Evolutionary conservation across 768 basidiomycete species (phyloP).

Genomic region (Lactarius quietus): DNA sequence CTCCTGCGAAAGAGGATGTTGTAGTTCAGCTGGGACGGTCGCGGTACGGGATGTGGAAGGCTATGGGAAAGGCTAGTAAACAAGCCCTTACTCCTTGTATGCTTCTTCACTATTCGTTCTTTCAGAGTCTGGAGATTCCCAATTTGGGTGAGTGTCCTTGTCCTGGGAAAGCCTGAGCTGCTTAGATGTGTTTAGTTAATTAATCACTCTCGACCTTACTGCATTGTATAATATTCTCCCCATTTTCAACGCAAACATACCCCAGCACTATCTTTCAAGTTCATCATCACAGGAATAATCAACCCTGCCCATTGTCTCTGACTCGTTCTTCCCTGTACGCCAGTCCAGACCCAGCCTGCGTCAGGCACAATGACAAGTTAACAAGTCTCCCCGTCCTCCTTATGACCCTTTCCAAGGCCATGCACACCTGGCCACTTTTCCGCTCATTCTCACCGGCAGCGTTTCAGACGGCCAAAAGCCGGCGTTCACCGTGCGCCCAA

Average conservation of each 20-base stretch:
- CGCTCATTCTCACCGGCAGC: slow-evolving; percentile 58
- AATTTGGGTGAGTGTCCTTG: slow-evolving; percentile 61
- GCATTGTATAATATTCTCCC: slow-evolving; percentile 60
- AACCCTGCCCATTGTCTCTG: slow-evolving; percentile 36
- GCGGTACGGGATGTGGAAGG: slow-evolving; percentile 83
- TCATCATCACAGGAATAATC: slow-evolving; percentile 39
- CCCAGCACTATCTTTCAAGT: slow-evolving; percentile 49
- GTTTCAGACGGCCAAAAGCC: slow-evolving; percentile 43
- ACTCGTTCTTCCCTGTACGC: slow-evolving; percentile 38
- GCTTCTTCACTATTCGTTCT: not conserved
- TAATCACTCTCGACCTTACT: slow-evolving; percentile 73
- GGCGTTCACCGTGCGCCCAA: slow-evolving; percentile 65
- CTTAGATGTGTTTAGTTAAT: slow-evolving; percentile 47
- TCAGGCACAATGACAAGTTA: slow-evolving; percentile 55
- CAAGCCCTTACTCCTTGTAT: not conserved
- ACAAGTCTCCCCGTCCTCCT: slow-evolving; percentile 82
- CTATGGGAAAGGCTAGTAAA: slow-evolving; percentile 69
- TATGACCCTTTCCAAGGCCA: slow-evolving; percentile 74
- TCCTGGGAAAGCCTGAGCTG: not conserved
- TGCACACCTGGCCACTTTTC: slow-evolving; percentile 84
- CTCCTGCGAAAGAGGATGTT: slow-evolving; percentile 42
- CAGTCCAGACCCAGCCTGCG: slow-evolving; percentile 44
- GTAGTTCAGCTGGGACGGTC: slow-evolving; percentile 73
- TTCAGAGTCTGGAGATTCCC: slow-evolving; percentile 81
- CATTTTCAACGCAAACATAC: slow-evolving; percentile 64